Evolutionary conservation across 345 rosid genomes (phyloP), one percentile per base, ranked within the genome.

Genomic region (Sisymbrium irio): DNA sequence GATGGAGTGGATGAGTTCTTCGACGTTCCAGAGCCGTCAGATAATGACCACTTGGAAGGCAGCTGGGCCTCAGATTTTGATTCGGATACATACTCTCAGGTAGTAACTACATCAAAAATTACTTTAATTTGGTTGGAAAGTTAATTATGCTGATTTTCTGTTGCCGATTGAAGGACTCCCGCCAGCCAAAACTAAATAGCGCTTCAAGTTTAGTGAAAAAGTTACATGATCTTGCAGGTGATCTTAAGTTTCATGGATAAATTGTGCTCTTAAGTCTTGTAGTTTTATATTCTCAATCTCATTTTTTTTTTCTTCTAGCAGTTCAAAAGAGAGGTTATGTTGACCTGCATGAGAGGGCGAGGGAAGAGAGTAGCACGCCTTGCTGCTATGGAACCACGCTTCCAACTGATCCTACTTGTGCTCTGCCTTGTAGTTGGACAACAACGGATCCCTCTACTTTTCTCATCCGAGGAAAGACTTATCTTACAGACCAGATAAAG

Each of bases 221-320:
- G 77, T 62, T 93, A 80, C 98, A 93, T 30, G 96, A 87, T 79
- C 89, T 91, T 81, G 92, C 98, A 73, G 98, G 97, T 93, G 77
- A 78, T 76, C 70, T 44, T 46, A 41, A 19, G 22, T 76, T 76
- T 70, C 46, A 15, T 44, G 14, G 56, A 80, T 57, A 40, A 33
- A 14, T 15, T 19, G 30, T 78, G 65, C 32, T 62, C 19, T 39
- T 25, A 25, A n/a, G 50, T 20, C 56, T 51, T 56, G 66, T 65
- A 20, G 33, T 63, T 62, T 20, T 68, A 51, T 58, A 13, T 36
- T 58, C 6, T 54, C 44, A 4, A 18, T 39, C 8, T 39, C 11
- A 1, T 11, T 55, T 18, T 56, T 30, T 13, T 3, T 7, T 81
- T 44, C 12, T 35, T 70, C 22, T 32, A 62, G 62, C 87, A 93